phyloP scores from a whole-genome alignment of 768 basidiomycete species.

The Tulasnella sp. region DNA sequence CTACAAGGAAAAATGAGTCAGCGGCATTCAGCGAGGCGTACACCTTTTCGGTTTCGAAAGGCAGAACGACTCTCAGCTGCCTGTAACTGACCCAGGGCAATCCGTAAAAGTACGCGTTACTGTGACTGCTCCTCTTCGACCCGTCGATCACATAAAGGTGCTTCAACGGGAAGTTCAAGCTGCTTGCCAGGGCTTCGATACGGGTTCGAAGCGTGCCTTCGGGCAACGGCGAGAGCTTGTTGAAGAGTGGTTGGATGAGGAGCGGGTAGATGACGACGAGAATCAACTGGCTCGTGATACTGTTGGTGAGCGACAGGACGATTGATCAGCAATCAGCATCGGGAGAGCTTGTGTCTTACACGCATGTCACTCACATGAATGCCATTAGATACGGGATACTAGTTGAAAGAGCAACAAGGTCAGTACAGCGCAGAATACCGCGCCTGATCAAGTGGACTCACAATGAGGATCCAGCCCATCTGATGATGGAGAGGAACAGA shows the following conservation, averaged over 20 bases:
- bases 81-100: slow-evolving; percentile 73
- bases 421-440: slow-evolving; percentile 29
- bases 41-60: neutral
- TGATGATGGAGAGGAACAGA: slow-evolving; percentile 84
- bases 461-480: slow-evolving; percentile 91
- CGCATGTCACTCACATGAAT: slow-evolving; percentile 68
- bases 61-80: slow-evolving; percentile 37
- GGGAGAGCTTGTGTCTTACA: neutral
- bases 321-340: neutral
- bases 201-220: slow-evolving; percentile 74
- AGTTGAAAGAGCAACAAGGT: neutral
- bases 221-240: slow-evolving; percentile 88
- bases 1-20: slow-evolving; percentile 45
- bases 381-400: slow-evolving; percentile 87
- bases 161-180: slow-evolving; percentile 90
- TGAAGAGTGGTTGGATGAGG: slow-evolving; percentile 94
- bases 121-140: slow-evolving; percentile 91
- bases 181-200: slow-evolving; percentile 74
- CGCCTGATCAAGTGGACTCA: neutral
- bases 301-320: slow-evolving; percentile 41
- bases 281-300: slow-evolving; percentile 78
- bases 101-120: slow-evolving; percentile 98
- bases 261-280: slow-evolving; percentile 85
- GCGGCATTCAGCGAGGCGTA: neutral
- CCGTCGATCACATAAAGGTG: slow-evolving; percentile 98